Evolutionary conservation across 2,329 filamentous ascomycete genomes (phyloP).

Genomic region (Colletotrichum destructivum): DNA sequence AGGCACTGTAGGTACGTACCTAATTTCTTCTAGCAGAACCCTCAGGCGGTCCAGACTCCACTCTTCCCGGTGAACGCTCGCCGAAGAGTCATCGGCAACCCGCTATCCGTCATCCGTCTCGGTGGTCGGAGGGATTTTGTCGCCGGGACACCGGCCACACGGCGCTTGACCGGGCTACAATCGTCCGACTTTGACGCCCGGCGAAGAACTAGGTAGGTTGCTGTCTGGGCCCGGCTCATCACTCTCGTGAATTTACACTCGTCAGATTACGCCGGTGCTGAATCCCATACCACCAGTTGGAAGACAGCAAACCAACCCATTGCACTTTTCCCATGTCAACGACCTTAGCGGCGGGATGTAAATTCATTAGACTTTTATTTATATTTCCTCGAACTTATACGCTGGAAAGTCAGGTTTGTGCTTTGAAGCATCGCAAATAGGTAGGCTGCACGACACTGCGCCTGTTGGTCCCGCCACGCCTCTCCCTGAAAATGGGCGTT

Average conservation of each 20-base stretch:
- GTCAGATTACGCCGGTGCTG: too few relatives aligned
- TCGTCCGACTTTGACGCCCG: not conserved
- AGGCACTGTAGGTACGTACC: too few relatives aligned
- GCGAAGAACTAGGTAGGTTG: not conserved
- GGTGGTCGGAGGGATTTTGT: slow-evolving; percentile 22
- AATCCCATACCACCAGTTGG: too few relatives aligned
- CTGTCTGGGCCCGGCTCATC: not conserved
- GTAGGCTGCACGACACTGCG: too few relatives aligned
- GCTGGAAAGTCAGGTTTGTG: too few relatives aligned
- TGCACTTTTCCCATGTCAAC: too few relatives aligned
- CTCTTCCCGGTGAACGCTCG: not conserved
- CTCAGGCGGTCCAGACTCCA: slow-evolving; percentile 31
- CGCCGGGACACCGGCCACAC: slow-evolving; percentile 14
- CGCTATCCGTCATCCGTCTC: too few relatives aligned
- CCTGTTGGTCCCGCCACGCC: not conserved
- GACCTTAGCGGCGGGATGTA: not conserved
- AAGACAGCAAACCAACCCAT: not conserved
- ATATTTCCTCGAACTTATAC: not conserved
- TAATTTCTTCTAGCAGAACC: not conserved
- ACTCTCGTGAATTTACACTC: not conserved
- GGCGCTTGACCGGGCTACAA: slow-evolving; percentile 12
- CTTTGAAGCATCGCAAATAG: not conserved
- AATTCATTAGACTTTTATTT: not conserved
- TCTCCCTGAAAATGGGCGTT: slow-evolving; percentile 10
- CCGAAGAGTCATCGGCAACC: not conserved